These are phyloP conservation scores for Apodospora peruviana DNA, from an alignment of 495 filamentous ascomycete genomes.

Conservation along the genomic window DNA sequence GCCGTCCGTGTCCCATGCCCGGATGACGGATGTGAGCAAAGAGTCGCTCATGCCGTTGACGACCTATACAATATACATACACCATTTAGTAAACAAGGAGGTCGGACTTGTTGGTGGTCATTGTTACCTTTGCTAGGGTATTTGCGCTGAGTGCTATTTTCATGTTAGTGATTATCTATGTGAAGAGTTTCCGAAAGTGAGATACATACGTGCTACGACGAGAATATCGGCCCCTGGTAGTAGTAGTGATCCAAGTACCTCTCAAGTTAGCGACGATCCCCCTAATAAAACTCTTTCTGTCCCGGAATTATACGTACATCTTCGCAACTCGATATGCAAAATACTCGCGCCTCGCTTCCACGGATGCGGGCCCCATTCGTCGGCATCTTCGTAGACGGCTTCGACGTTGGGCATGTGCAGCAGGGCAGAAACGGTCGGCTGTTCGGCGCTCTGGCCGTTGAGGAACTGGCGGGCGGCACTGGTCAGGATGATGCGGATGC, in stretches of 20 bases:
- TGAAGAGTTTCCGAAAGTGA: too few species aligned
- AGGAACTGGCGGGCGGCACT: constrained; percentile 67
- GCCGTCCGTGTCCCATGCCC: constrained; percentile 81
- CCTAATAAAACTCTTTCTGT: background rate
- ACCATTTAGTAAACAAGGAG: too few species aligned
- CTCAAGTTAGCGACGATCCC: too few species aligned
- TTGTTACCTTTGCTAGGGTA: constrained; percentile 72
- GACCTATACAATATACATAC: constrained; percentile 7
- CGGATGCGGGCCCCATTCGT: constrained; percentile 67
- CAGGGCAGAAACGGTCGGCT: constrained; percentile 55
- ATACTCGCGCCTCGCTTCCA: constrained; percentile 66
- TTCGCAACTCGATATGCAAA: constrained; percentile 72
- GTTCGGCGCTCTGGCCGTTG: constrained; percentile 58
- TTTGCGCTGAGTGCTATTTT: constrained; percentile 52
- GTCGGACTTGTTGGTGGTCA: too few species aligned
- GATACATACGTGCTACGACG: constrained; percentile 67
- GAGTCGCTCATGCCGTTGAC: constrained; percentile 28
- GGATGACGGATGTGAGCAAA: constrained; percentile 59
- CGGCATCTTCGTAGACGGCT: constrained; percentile 66
- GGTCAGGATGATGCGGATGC: constrained; percentile 75
- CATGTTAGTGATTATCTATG: background rate
- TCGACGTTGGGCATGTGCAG: constrained; percentile 54
- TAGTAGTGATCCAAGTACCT: background rate
- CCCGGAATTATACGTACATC: constrained; percentile 10
- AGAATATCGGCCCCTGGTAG: constrained; percentile 62